Evolutionary conservation across 129 eudicot species (phyloP).

Genomic region (Apium graveolens): DNA sequence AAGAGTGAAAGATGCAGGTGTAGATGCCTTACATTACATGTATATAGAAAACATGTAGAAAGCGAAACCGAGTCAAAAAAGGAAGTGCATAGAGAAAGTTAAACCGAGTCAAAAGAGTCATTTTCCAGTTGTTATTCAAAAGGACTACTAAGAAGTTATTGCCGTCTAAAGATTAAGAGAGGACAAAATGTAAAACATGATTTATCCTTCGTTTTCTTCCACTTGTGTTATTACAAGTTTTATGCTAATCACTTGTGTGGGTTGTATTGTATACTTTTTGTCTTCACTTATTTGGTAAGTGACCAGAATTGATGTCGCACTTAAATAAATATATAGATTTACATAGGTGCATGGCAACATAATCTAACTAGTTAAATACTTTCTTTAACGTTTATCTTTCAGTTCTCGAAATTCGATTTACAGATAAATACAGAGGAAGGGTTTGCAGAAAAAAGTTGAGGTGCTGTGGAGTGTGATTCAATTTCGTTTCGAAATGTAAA

Average conservation of each 20-base stretch:
- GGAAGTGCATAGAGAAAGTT: not conserved
- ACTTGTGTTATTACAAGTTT: not conserved
- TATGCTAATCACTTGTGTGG: not conserved
- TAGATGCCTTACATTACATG: not conserved
- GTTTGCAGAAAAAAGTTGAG: not conserved
- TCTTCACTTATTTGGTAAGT: constrained; percentile 3
- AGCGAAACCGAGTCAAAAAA: not conserved
- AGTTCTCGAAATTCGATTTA: not conserved
- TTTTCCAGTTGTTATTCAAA: constrained; percentile 1
- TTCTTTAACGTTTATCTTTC: no score
- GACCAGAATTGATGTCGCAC: not conserved
- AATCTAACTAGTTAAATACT: no score
- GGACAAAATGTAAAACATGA: not conserved
- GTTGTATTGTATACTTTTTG: not conserved
- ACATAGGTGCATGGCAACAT: no score
- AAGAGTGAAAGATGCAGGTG: constrained; percentile 7
- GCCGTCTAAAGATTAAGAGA: constrained; percentile 9
- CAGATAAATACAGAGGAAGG: not conserved
- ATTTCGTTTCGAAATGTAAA: not conserved
- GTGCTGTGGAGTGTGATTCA: not conserved
- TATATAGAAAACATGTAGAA: not conserved
- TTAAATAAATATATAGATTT: no score
- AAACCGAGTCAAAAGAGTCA: not conserved
- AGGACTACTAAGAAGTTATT: not conserved
- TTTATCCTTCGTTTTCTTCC: constrained; percentile 3